Percentiles rank a stretch among this genome's conserved stretches.
phyloP scores from a whole-genome alignment of 495 filamentous ascomycete species.

The Penicillium turbatum region DNA sequence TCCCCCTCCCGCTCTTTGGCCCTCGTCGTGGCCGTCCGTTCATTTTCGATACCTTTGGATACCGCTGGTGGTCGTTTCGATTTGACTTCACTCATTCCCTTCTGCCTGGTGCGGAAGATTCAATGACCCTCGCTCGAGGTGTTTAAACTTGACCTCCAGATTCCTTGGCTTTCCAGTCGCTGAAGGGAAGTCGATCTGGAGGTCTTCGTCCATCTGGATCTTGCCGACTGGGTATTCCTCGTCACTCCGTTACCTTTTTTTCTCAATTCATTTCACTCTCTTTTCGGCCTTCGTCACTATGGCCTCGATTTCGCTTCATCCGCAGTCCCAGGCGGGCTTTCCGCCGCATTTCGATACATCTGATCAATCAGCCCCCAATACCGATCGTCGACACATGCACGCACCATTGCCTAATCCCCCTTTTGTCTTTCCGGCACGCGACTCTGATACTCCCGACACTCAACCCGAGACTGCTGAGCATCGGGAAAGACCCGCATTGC shows the following conservation, averaged over 20 bases:
- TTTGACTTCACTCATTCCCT: conserved; percentile 11
- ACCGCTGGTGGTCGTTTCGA: conserved; percentile 6
- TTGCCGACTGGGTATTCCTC: conserved; percentile 21
- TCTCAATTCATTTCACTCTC: conserved; percentile 9
- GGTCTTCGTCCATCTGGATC: conserved; percentile 39
- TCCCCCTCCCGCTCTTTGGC: conserved; percentile 26
- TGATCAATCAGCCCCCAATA: conserved; percentile 13
- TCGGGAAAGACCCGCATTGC: conserved; percentile 44
- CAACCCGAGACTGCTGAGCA: conserved; percentile 12
- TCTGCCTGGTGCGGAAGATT: conserved; percentile 34
- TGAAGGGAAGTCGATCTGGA: conserved; percentile 41
- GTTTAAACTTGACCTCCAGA: conserved; percentile 42
- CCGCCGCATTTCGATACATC: conserved; percentile 32
- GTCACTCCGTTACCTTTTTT: conserved; percentile 8
- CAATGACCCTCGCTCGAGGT: conserved; percentile 34
- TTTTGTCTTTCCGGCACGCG: conserved; percentile 62
- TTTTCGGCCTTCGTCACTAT: conserved; percentile 23
- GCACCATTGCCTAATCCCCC: conserved; percentile 62
- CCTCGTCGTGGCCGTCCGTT: conserved; percentile 47
- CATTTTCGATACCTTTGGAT: conserved; percentile 28
- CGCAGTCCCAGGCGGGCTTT: conserved; percentile 32
- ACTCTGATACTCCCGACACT: conserved; percentile 19
- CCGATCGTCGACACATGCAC: conserved; percentile 34
- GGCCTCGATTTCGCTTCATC: conserved; percentile 44
- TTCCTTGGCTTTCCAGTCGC: conserved; percentile 35